Evolutionary conservation across 805 yeast species (phyloP), one percentile per base, ranked within the genome.

Genomic region (Huiozyma naganishii): DNA sequence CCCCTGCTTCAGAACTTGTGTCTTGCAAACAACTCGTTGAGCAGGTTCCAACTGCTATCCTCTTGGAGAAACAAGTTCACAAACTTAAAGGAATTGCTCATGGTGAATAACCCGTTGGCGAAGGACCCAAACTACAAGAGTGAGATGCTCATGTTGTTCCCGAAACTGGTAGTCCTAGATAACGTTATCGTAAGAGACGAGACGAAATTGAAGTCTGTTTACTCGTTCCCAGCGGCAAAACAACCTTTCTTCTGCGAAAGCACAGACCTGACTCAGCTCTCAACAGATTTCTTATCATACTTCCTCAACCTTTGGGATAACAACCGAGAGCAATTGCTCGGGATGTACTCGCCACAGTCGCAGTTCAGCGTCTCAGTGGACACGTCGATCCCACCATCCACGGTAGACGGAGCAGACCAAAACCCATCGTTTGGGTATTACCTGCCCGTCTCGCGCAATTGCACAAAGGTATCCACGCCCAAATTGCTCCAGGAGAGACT

Each of bases 361-460:
- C 86, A 83, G 57, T 90, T 92, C 55, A 87, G 97, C 0, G 59
- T 83, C 43, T 83, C 84, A 48, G 77, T 80, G 23, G 94, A 88
- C 63, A 68, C 85, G 0, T 67, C 79, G 0, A 81, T 83, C 40
- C 92, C 95, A 7, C 66, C 58, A 17, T 62, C 67, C 32, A 60
- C 70, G 9, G 57, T 57, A 3, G 51, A 59, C 13, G 53, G 59
- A 17, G 52, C 63, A 4, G 66, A 63, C 40, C 63, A 59, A 44
- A 65, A 56, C 29, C 64, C 70, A 5, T 61, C 74, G 1, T 83
- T 84, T 70, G 81, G 83, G 12, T 72, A 75, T 53, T 89, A 88
- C 60, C 64, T 83, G 9, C 73, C 83, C 2, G 66, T 75, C 37
- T 86, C 95, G n/a, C 72, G 97, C 58, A 92, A 92, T 58, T 65